Percentiles rank a stretch among this genome's conserved stretches.
phyloP scores from a whole-genome alignment of 345 rosid genomes.

The Eucalyptus regnans region DNA sequence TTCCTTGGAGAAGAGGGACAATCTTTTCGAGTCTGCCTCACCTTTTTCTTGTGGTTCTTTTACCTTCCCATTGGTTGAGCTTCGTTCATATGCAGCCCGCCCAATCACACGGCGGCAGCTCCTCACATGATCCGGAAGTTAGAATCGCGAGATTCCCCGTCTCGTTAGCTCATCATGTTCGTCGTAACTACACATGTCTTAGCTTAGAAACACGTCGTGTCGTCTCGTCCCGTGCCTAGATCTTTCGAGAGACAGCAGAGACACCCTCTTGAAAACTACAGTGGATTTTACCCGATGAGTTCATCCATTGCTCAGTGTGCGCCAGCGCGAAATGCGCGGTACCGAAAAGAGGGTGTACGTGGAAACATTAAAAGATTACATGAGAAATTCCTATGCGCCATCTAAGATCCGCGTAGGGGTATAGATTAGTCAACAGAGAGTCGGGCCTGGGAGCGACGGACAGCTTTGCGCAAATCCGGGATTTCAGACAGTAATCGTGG shows the following conservation, averaged over 20 bases:
- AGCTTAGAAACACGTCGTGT: fast-evolving
- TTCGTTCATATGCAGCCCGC: background rate
- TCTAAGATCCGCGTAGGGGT: background rate
- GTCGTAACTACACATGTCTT: background rate
- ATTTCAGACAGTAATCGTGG: background rate
- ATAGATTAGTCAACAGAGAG: background rate
- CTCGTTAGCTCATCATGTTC: background rate
- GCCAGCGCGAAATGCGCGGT: no score
- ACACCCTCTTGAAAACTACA: background rate
- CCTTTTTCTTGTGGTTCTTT: background rate
- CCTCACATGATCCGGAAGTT: background rate
- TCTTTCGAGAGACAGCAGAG: fast-evolving
- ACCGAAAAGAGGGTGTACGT: no score
- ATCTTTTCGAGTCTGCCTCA: background rate
- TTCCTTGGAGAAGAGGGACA: background rate
- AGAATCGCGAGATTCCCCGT: background rate
- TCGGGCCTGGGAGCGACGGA: background rate
- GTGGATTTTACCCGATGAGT: background rate
- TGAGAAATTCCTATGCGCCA: background rate
- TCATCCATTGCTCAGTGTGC: no score
- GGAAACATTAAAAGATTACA: background rate
- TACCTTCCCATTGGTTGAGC: background rate
- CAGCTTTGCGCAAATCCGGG: background rate
- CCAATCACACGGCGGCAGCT: background rate
- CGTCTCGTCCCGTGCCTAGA: no score